Evolutionary conservation across 2,329 filamentous ascomycete species (phyloP), one percentile per base, ranked within the genome.

Genomic region (Neophaeococcomyces aloes): DNA sequence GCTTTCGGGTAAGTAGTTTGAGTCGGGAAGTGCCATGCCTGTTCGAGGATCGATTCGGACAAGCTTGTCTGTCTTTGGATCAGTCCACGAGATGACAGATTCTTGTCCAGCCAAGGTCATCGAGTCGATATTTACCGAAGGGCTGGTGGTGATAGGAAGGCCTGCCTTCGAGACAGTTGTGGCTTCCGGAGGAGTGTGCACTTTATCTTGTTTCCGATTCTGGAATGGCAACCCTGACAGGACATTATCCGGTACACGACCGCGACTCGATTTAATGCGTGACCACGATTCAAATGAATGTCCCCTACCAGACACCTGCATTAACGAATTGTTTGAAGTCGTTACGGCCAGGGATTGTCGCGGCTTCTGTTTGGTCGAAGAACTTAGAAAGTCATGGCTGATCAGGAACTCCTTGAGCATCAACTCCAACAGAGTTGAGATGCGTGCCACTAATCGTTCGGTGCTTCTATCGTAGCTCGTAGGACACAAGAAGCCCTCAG

Each of bases 11-110:
- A 19, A n/a, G 5, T 36, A 15, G 15, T 6, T 13, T 27, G 13
- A n/a, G 13, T 29, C n/a, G 39, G 23, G 31, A 41, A 59, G 33
- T 29, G 47, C 62, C 37, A 65, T 59, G 3, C 64, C 60, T 8
- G 59, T 64, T 10, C 58, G 56, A 23, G 56, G 53, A 44, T 61
- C 63, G 25, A 64, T 54, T 32, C 56, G 45, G 19, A 62, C 53
- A 7, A 48, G 54, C 34, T 56, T 42, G 33, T 69, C 44, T 1
- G 76, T 83, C 7, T 62, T 54, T 0, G 80, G 79, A 52, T 86
- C 75, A 1, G 65, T 67, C 82, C 82, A 86, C 14, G 19, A 11
- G 23, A 47, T 23, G 11, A 30, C 21, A 13, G 5, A 32, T 44
- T 18, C 13, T 6, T 13, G 35, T 10, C 25, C 35, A 14, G 23